Conservation (phyloP, 2,329 filamentous ascomycete genomes). For the Ceratocystis diversiconidia region DNA sequence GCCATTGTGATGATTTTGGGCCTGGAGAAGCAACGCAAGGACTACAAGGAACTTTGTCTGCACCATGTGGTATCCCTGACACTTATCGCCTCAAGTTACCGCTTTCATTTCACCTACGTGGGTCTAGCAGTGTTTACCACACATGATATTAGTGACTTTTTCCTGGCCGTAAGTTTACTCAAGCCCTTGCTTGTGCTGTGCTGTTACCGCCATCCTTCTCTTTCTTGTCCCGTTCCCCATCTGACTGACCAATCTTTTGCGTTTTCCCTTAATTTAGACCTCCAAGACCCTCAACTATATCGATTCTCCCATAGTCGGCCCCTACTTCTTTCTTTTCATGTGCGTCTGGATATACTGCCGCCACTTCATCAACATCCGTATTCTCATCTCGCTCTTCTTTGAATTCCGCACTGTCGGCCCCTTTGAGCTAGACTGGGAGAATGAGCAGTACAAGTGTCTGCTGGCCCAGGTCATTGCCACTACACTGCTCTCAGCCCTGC, state of each 20-base stretch:
- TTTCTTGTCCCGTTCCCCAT: neutral
- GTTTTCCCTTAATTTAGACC: slow-evolving; percentile 37
- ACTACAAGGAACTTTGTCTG: slow-evolving; percentile 83
- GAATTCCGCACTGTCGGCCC: slow-evolving; percentile 62
- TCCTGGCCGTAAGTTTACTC: slow-evolving; percentile 58
- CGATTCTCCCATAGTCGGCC: slow-evolving; percentile 60
- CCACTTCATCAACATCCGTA: slow-evolving; percentile 68
- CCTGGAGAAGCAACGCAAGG: slow-evolving; percentile 85
- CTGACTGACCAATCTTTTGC: slow-evolving; percentile 10
- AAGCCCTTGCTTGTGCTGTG: no score
- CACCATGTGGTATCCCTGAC: slow-evolving; percentile 83
- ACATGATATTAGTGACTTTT: slow-evolving; percentile 89
- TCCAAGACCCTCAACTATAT: slow-evolving; percentile 89
- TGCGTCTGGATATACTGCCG: slow-evolving; percentile 77
- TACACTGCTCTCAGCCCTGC: slow-evolving; percentile 48
- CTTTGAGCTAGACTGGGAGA: slow-evolving; percentile 62
- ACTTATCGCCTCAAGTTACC: slow-evolving; percentile 75
- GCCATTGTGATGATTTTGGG: slow-evolving; percentile 74
- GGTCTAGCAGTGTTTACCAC: slow-evolving; percentile 87
- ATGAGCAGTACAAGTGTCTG: slow-evolving; percentile 62
- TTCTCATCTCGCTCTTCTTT: slow-evolving; percentile 61
- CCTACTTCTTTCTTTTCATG: slow-evolving; percentile 76
- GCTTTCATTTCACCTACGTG: slow-evolving; percentile 95
- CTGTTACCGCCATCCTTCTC: neutral
- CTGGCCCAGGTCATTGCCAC: slow-evolving; percentile 55